phyloP scores from a whole-genome alignment of 345 rosid species.

The Gossypium turneri region DNA sequence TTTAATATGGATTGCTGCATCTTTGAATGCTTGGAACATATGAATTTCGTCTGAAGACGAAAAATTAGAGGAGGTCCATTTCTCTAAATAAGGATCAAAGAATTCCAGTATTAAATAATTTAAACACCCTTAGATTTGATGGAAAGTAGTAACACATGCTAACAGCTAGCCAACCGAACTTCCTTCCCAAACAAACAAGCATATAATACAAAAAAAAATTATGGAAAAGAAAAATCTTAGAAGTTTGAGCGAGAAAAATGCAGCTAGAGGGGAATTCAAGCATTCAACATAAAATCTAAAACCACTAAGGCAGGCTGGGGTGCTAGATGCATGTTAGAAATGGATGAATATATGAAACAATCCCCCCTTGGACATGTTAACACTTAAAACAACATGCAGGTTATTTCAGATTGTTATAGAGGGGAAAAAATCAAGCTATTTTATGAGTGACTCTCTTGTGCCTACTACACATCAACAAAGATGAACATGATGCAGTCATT shows the following conservation, averaged over 20 bases:
- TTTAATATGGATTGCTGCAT: background rate
- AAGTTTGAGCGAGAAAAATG: background rate
- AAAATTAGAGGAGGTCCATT: background rate
- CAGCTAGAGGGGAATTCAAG: background rate
- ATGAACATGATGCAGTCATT: constrained; percentile 5
- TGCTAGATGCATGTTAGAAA: background rate
- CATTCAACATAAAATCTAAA: background rate
- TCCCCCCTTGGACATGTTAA: background rate
- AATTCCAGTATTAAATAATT: background rate
- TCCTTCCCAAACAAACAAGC: background rate
- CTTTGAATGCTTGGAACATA: background rate
- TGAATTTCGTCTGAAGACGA: background rate
- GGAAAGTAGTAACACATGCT: background rate
- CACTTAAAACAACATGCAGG: background rate
- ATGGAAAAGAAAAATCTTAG: background rate
- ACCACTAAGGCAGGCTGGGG: background rate
- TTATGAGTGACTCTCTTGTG: background rate
- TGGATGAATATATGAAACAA: background rate
- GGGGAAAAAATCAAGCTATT: constrained; percentile 3
- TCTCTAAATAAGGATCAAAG: background rate
- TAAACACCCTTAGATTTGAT: background rate
- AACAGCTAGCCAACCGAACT: background rate
- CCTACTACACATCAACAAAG: background rate
- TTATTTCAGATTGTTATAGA: background rate
- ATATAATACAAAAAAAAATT: background rate